A percentile compares a stretch with the other conserved stretches of the same genome.
Conservation (phyloP, 2,329 filamentous ascomycete species). For the Fusarium pseudocircinatum region DNA sequence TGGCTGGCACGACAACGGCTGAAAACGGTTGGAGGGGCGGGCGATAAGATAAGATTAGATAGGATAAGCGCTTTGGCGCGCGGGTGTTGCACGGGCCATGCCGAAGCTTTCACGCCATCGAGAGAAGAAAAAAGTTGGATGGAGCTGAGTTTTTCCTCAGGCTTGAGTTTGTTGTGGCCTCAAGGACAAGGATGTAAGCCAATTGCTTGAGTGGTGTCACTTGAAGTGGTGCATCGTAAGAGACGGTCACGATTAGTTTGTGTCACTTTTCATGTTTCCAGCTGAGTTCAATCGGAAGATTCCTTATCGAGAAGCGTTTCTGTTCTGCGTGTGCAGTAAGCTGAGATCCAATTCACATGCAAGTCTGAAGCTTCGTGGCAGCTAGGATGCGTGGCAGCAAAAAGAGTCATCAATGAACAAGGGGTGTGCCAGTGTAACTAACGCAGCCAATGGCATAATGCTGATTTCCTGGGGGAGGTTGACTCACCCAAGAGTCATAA, state of each 20-base stretch:
- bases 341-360: slow-evolving; percentile 17
- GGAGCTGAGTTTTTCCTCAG: slow-evolving; percentile 11
- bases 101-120: background rate
- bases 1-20: slow-evolving; percentile 38
- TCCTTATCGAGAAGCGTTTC: background rate
- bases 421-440: slow-evolving; percentile 28
- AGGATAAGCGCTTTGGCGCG: slow-evolving; percentile 19
- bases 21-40: background rate
- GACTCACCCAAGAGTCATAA: slow-evolving; percentile 35
- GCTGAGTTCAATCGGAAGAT: background rate
- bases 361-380: slow-evolving; percentile 26
- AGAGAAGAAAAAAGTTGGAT: background rate
- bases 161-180: slow-evolving; percentile 8
- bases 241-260: background rate
- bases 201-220: slow-evolving; percentile 30
- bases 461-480: slow-evolving; percentile 25
- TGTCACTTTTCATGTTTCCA: background rate
- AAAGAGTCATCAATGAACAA: slow-evolving; percentile 34
- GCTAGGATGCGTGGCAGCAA: slow-evolving; percentile 32
- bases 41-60: slow-evolving; percentile 30
- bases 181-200: slow-evolving; percentile 14
- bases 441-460: slow-evolving; percentile 26
- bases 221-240: slow-evolving; percentile 32
- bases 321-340: background rate
- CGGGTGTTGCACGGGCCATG: slow-evolving; percentile 20